A percentile compares a stretch with the other conserved stretches of the same genome.
phyloP scores from a whole-genome alignment of 805 yeast species.

The Hanseniaspora thailandica region DNA sequence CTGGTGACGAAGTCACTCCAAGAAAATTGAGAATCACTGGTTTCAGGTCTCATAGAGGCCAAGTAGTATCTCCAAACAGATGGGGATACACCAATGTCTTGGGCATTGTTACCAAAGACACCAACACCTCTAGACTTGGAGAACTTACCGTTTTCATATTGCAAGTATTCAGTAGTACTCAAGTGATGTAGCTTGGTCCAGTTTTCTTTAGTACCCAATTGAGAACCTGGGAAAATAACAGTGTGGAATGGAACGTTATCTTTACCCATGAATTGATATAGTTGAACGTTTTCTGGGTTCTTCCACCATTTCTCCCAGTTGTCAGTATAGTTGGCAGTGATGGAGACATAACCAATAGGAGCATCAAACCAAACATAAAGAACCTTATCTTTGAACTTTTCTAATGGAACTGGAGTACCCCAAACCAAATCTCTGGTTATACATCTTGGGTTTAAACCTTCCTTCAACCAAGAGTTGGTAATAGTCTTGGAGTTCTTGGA shows the following conservation, averaged over 20 bases:
- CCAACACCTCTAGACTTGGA: conserved; percentile 97
- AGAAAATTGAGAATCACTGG: conserved; percentile 91
- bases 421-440: conserved; percentile 93
- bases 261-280: conserved; percentile 98
- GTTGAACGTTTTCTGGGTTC: conserved; percentile 72
- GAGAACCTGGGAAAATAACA: conserved; percentile 90
- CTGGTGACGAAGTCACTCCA: conserved; percentile 93
- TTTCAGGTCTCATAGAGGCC: conserved; percentile 86
- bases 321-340: conserved; percentile 80
- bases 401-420: conserved; percentile 97
- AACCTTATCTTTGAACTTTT: conserved; percentile 77
- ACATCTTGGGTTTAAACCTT: conserved; percentile 86
- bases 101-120: conserved; percentile 95
- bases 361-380: conserved; percentile 99
- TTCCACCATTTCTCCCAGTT: conserved; percentile 91
- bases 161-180: conserved; percentile 90
- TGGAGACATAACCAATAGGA: conserved; percentile 88
- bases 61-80: conserved; percentile 97
- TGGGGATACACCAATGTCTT: conserved; percentile 80
- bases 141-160: conserved; percentile 96
- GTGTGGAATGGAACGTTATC: conserved; percentile 98
- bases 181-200: conserved; percentile 91
- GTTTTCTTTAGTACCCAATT: conserved; percentile 71
- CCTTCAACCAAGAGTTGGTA: conserved; percentile 86
- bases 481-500: conserved; percentile 81